Percentiles rank a stretch among this genome's conserved stretches.
Evolutionary conservation across 352 stramenopile species (phyloP).

Genomic region (Vaucheria bursata): DNA sequence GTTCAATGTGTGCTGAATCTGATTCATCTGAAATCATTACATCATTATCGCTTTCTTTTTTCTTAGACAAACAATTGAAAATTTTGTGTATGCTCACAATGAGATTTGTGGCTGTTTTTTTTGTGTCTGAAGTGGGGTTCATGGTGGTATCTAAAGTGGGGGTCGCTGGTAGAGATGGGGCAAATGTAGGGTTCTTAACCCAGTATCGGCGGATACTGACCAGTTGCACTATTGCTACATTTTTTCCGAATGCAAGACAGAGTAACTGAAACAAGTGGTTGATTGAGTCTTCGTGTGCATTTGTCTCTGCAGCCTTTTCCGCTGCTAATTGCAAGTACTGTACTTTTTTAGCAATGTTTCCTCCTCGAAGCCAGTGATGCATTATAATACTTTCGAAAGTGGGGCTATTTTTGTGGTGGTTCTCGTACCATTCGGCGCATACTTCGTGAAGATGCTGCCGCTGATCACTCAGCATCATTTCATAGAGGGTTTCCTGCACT

Average conservation of each 20-base stretch:
- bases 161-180: too few relatives aligned
- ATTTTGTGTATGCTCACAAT: too few relatives aligned
- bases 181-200: too few relatives aligned
- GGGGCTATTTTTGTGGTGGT: slow-evolving; percentile 27
- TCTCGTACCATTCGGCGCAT: slow-evolving; percentile 44
- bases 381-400: slow-evolving; percentile 36
- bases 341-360: slow-evolving; percentile 40
- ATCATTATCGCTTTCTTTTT: too few relatives aligned
- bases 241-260: slow-evolving; percentile 35
- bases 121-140: too few relatives aligned
- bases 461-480: slow-evolving; percentile 47
- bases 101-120: too few relatives aligned
- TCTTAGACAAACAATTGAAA: too few relatives aligned
- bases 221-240: slow-evolving; percentile 5
- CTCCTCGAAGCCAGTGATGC: slow-evolving; percentile 42
- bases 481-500: slow-evolving; percentile 47
- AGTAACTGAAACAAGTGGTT: slow-evolving; percentile 34
- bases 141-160: too few relatives aligned
- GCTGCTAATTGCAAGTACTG: slow-evolving; percentile 35
- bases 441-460: slow-evolving; percentile 42
- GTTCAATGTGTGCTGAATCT: too few relatives aligned
- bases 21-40: too few relatives aligned
- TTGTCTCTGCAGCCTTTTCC: slow-evolving; percentile 15
- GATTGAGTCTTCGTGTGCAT: slow-evolving; percentile 35
- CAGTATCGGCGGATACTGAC: background rate